Evolutionary conservation across 495 filamentous ascomycete species (phyloP).

Genomic region (Durotheca rogersii): DNA sequence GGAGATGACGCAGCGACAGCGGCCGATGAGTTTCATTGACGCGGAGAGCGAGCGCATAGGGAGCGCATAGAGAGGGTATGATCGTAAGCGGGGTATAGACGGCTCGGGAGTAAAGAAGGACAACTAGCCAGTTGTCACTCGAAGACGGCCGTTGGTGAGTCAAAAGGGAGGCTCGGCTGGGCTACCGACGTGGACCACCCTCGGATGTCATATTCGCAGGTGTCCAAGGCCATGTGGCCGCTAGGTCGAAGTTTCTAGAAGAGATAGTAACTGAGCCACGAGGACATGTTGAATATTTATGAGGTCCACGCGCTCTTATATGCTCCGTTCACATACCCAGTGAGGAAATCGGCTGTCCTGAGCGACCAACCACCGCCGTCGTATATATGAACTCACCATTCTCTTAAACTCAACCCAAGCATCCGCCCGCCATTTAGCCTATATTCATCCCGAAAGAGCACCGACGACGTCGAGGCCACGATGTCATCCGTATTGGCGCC

Average conservation of each 20-base stretch:
- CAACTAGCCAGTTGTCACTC: too few relatives aligned
- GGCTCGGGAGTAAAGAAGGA: too few relatives aligned
- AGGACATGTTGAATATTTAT: too few relatives aligned
- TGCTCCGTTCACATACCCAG: not conserved
- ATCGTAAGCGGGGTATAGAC: too few relatives aligned
- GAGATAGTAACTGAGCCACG: too few relatives aligned
- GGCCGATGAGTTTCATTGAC: constrained; percentile 31
- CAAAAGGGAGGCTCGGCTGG: too few relatives aligned
- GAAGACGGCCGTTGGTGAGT: too few relatives aligned
- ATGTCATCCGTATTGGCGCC: not conserved
- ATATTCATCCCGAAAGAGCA: not conserved
- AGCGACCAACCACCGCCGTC: constrained; percentile 5
- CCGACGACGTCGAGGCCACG: constrained; percentile 10
- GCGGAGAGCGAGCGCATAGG: constrained; percentile 27
- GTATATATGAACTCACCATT: not conserved
- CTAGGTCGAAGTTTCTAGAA: too few relatives aligned
- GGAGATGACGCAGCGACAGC: constrained; percentile 32
- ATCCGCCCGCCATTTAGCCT: constrained; percentile 22
- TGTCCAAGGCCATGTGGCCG: too few relatives aligned
- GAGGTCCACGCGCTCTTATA: not conserved
- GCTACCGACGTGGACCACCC: too few relatives aligned
- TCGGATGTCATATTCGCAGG: too few relatives aligned
- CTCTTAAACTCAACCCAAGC: not conserved
- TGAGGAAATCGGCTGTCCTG: constrained; percentile 9
- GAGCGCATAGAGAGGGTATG: too few relatives aligned